These are phyloP conservation scores for Zygotorulaspora danielsina DNA, from an alignment of 805 yeast species.

Conservation along the genomic window DNA sequence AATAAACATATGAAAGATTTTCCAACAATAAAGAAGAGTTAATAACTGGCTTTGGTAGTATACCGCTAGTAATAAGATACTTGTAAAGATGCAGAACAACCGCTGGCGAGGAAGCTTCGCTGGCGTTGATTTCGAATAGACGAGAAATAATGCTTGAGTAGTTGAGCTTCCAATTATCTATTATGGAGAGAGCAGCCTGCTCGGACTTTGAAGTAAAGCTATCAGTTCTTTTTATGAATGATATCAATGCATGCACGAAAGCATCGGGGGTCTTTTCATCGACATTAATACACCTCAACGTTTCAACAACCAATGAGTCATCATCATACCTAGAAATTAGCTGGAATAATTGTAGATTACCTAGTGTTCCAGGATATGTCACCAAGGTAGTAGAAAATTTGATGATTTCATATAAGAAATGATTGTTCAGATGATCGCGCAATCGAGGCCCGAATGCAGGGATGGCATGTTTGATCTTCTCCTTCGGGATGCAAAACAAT, in stretches of 20 bases:
- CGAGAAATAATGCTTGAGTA: slow-evolving; percentile 3
- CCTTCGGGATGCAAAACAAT: slow-evolving; percentile 22
- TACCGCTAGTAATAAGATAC: slow-evolving; percentile 1
- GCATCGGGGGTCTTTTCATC: slow-evolving; percentile 5
- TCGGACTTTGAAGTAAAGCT: slow-evolving; percentile 3
- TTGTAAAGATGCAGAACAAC: slow-evolving; percentile 6
- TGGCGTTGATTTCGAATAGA: slow-evolving; percentile 9
- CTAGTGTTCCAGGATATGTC: slow-evolving; percentile 12
- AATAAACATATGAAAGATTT: slow-evolving; percentile 17
- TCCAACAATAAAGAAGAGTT: slow-evolving; percentile 14
- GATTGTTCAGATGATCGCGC: slow-evolving; percentile 13
- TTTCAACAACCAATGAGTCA: slow-evolving; percentile 11
- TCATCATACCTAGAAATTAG: slow-evolving; percentile 11
- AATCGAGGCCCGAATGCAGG: slow-evolving; percentile 32
- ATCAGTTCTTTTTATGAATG: slow-evolving; percentile 6
- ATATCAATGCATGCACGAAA: slow-evolving; percentile 6
- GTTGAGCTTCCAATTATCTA: slow-evolving; percentile 8
- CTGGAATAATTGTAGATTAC: slow-evolving; percentile 11
- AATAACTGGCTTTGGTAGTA: slow-evolving; percentile 6
- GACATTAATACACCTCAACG: slow-evolving; percentile 11
- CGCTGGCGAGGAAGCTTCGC: slow-evolving; percentile 1
- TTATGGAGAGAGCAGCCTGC: not conserved
- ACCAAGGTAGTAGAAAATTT: slow-evolving; percentile 8
- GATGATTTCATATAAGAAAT: slow-evolving; percentile 12
- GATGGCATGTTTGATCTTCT: slow-evolving; percentile 24